These are phyloP conservation scores for Aspergillus oerlinghausenensis DNA, from an alignment of 2,329 filamentous ascomycete species.

Conservation along the genomic window DNA sequence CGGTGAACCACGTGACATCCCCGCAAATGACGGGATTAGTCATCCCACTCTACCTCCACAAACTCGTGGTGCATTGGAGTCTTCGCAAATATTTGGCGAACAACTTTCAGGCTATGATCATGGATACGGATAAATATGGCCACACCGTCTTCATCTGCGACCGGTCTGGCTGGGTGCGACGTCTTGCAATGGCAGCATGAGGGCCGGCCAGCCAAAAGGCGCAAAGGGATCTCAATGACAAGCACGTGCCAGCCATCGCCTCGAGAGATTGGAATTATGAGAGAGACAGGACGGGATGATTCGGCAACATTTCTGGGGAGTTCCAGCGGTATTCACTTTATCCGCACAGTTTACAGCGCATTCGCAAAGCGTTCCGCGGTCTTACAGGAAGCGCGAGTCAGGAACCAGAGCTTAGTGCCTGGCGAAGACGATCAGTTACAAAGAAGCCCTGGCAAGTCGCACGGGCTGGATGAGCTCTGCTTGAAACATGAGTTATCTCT, in stretches of 20 bases:
- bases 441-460: constrained; percentile 25
- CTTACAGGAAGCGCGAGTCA: constrained; percentile 23
- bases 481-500: constrained; percentile 9
- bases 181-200: constrained; percentile 1
- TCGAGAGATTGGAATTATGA: constrained; percentile 49
- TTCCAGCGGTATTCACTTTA: constrained; percentile 57
- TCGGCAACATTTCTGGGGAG: constrained; percentile 54
- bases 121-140: neutral
- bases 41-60: neutral
- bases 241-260: constrained; percentile 18
- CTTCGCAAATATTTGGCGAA: neutral
- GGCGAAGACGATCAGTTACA: constrained; percentile 52
- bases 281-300: constrained; percentile 44
- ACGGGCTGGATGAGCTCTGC: constrained; percentile 35
- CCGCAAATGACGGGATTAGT: neutral
- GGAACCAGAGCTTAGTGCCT: constrained; percentile 46
- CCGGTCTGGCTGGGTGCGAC: neutral
- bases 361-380: constrained; percentile 37
- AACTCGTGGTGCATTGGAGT: neutral
- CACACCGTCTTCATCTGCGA: constrained; percentile 1
- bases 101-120: neutral
- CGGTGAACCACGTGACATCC: neutral
- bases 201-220: constrained; percentile 22
- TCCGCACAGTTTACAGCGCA: constrained; percentile 51
- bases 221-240: constrained; percentile 17